Evolutionary conservation across 2,329 filamentous ascomycete species (phyloP).

Genomic region (Juglanconis oblonga): DNA sequence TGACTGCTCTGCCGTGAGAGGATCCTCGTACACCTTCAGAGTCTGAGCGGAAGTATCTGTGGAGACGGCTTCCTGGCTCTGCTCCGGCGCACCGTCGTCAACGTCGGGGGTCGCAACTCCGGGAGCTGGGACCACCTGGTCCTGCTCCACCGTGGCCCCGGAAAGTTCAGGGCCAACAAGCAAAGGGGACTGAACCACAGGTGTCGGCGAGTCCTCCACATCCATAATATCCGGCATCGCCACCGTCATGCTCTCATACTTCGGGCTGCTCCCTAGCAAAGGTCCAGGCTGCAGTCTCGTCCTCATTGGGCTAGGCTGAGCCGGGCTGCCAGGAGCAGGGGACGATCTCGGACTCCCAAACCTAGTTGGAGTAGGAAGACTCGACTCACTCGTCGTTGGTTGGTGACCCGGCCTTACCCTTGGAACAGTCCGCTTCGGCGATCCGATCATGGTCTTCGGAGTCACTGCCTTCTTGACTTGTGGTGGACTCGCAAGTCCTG

Average conservation of each 20-base stretch:
- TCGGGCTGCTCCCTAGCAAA: conserved; percentile 38
- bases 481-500: conserved; percentile 10
- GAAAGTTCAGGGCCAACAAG: conserved; percentile 12
- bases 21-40: conserved; percentile 62
- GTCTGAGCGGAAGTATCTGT: conserved; percentile 32
- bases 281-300: conserved; percentile 19
- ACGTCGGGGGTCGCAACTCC: conserved; percentile 10
- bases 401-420: conserved; percentile 46
- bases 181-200: conserved; percentile 11
- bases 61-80: neutral
- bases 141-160: neutral
- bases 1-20: conserved; percentile 47
- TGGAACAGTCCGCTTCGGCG: conserved; percentile 49
- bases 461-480: conserved; percentile 43
- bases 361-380: conserved; percentile 43
- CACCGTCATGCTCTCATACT: conserved; percentile 52
- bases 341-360: conserved; percentile 29
- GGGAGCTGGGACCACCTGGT: conserved; percentile 2
- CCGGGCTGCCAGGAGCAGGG: conserved; percentile 35
- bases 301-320: conserved; percentile 14
- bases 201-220: neutral
- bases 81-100: neutral
- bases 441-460: conserved; percentile 49
- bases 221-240: conserved; percentile 46
- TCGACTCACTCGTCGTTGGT: conserved; percentile 50